Evolutionary conservation across 129 eudicot species (phyloP), one percentile per base, ranked within the genome.

Genomic region (Flaveria bidentis): DNA sequence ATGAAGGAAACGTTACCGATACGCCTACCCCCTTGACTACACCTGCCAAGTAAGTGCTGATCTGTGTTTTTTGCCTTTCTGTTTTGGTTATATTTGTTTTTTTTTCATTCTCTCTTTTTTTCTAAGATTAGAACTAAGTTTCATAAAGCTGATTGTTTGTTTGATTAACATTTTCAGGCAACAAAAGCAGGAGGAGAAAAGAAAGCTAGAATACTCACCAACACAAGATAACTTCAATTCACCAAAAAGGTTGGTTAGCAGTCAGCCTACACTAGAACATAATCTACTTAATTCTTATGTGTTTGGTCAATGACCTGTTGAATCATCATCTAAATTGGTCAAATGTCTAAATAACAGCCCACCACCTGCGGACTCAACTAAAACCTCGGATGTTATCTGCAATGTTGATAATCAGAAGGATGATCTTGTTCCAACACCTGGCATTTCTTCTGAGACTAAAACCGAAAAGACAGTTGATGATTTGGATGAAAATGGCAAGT

Each of bases 21-120:
- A 47, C 52, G 56, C 75, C 49, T 51, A 63, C 52, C 63, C 61
- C 77, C 28, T 28, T 78, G 51, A 61, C 78, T 78, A 41, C 60
- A 30, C 47, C 84, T 72, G 75, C 72, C 45, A 78, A 75, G 93
- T 85, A 83, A 83, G 86, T 70, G 46, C 57, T 66, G 13, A 30
- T 78, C 30, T 4, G 25, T 56, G 2, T 41, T 14, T 66, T 68
- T 36, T 5, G 45, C 56, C 13, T 47, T 74, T n/a, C 14, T 50
- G 1, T 15, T 50, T 17, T 44, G 10, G n/a, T 73, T 41, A 42
- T n/a, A 12, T 13, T 42, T 58, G n/a, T 60, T 60, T 60, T 60
- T 10, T 18, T 56, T 56, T 56, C n/a, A 20, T 10, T 23, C 2
- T 23, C 23, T 26, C 30, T 28, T 41, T 44, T 72, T 17, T 16